Evolutionary conservation across 2,329 filamentous ascomycete species (phyloP).

Genomic region (Aspergillus bombycis): DNA sequence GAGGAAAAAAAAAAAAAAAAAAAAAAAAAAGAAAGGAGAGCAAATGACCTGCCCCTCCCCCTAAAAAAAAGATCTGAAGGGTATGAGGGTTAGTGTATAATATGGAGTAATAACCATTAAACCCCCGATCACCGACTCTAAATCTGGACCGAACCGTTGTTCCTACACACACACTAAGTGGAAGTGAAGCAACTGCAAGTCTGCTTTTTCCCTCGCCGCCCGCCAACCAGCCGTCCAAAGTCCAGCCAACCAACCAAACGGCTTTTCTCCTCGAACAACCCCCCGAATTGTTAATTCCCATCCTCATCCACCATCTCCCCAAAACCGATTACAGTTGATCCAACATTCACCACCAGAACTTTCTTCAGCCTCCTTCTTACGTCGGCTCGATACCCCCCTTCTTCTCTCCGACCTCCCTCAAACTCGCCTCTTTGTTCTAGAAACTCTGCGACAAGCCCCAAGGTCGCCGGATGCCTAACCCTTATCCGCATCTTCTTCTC

Average conservation of each 20-base stretch:
- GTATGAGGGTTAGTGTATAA: background rate
- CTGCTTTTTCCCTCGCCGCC: slow-evolving; percentile 5
- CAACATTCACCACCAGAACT: slow-evolving; percentile 8
- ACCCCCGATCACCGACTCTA: slow-evolving; percentile 4
- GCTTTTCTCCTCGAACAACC: background rate
- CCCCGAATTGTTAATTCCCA: slow-evolving; percentile 7
- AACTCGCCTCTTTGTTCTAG: slow-evolving; percentile 3
- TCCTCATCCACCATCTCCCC: slow-evolving; percentile 7
- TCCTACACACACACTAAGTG: background rate
- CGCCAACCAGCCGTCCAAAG: slow-evolving; percentile 2
- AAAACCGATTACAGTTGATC: slow-evolving; percentile 9
- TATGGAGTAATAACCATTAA: slow-evolving; percentile 2
- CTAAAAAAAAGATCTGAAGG: background rate
- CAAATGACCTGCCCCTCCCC: background rate
- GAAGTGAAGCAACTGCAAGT: slow-evolving; percentile 4
- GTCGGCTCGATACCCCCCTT: background rate
- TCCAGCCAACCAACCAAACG: slow-evolving; percentile 9
- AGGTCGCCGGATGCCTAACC: slow-evolving; percentile 27
- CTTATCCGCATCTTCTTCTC: slow-evolving; percentile 20
- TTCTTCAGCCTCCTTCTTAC: slow-evolving; percentile 9
- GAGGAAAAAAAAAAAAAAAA: background rate
- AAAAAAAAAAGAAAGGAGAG: background rate
- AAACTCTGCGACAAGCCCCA: slow-evolving; percentile 8
- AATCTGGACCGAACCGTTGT: slow-evolving; percentile 12
- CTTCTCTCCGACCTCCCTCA: slow-evolving; percentile 10